These are phyloP conservation scores for Fusarium odoratissimum DNA, from an alignment of 2,329 filamentous ascomycete genomes.

Conservation along the genomic window DNA sequence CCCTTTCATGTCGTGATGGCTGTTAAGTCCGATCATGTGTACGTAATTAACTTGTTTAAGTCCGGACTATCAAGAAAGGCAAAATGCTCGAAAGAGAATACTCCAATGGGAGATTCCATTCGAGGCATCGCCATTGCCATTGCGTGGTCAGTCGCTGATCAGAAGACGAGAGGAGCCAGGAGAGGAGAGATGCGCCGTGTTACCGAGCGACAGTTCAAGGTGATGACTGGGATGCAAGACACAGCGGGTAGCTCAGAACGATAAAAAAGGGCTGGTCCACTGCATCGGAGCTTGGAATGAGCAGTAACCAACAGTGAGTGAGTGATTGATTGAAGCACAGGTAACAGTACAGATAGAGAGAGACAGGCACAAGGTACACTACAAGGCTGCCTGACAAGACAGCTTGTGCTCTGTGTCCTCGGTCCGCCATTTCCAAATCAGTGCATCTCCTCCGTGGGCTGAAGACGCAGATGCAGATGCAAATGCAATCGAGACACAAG, in stretches of 20 bases:
- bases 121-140: slow-evolving; percentile 3
- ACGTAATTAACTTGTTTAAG: slow-evolving; percentile 6
- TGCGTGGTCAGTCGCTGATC: neutral
- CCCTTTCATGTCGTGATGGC: neutral
- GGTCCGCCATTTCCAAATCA: slow-evolving; percentile 37
- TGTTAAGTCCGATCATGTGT: slow-evolving; percentile 15
- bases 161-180: neutral
- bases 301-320: neutral
- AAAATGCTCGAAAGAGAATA: neutral
- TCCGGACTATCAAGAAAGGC: neutral
- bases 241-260: slow-evolving; percentile 21
- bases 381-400: slow-evolving; percentile 27
- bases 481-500: neutral
- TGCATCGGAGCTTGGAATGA: slow-evolving; percentile 35
- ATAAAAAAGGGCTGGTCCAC: slow-evolving; percentile 21
- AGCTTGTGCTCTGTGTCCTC: slow-evolving; percentile 11
- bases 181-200: slow-evolving; percentile 1
- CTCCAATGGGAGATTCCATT: neutral
- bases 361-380: slow-evolving; percentile 6
- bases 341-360: neutral
- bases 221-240: slow-evolving; percentile 34
- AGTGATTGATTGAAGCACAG: neutral
- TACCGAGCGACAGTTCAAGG: slow-evolving; percentile 17
- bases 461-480: slow-evolving; percentile 23
- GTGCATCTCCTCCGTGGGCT: slow-evolving; percentile 33